Evolutionary conservation across 2,329 filamentous ascomycete species (phyloP).

Genomic region (Alternaria triticina): DNA sequence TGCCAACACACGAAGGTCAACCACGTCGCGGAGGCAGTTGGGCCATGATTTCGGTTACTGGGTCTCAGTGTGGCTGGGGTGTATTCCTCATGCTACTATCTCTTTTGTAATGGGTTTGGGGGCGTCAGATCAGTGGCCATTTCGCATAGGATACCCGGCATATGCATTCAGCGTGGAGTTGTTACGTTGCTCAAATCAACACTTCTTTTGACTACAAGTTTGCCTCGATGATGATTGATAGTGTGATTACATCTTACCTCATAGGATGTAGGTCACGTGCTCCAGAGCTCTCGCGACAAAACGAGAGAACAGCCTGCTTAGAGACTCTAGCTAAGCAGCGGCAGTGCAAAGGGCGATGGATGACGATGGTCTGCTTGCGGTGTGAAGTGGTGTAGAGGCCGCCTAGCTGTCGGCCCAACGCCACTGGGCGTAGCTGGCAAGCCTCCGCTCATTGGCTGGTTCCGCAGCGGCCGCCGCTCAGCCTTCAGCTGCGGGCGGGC

Average conservation of each 20-base stretch:
- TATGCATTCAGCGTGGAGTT: slow-evolving; percentile 12
- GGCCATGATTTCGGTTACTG: slow-evolving; percentile 7
- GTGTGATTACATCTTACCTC: background rate
- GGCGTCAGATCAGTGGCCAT: slow-evolving; percentile 6
- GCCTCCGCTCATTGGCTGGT: slow-evolving; percentile 5
- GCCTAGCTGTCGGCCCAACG: background rate
- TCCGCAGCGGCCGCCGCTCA: background rate
- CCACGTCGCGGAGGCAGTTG: background rate
- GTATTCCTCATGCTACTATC: slow-evolving; percentile 7
- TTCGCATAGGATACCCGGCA: slow-evolving; percentile 15
- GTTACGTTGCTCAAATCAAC: background rate
- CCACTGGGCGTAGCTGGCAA: slow-evolving; percentile 2
- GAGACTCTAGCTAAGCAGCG: background rate
- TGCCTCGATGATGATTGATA: background rate
- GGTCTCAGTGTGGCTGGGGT: background rate
- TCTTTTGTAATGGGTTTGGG: slow-evolving; percentile 12
- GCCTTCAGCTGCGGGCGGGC: slow-evolving; percentile 6
- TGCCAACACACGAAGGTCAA: background rate
- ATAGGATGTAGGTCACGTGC: background rate
- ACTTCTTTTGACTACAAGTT: background rate
- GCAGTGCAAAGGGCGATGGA: background rate
- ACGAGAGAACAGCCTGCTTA: background rate
- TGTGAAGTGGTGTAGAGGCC: background rate
- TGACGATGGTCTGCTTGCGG: background rate
- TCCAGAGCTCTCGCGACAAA: background rate